Base-by-base conservation (phyloP, 2,329 filamentous ascomycete genomes). In the Penicillium sp. region DNA sequence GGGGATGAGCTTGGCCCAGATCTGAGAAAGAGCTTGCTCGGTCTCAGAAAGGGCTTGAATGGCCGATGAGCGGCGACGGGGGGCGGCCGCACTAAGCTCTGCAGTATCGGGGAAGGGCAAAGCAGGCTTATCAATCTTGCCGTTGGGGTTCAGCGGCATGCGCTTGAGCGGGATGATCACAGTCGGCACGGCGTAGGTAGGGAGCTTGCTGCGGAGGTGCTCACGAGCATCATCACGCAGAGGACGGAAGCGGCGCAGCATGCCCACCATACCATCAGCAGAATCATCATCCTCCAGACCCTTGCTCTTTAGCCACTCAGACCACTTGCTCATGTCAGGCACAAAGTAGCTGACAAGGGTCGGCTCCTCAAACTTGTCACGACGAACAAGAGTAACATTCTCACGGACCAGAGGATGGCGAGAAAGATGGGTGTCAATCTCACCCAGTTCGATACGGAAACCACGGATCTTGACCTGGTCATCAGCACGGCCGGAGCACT, bases 401-500 rank as follows among this genome's bases (percentile, higher is more conserved):
- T 97, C 92, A 35, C 89, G 80, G 23, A 97, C 81, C 23, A 95
- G 72, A 0, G 81, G 83, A 70, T 88, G 82, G 39, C 83, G 80
- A 46, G 83, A 87, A 41, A 96, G 74, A 67, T 95, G 86, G 37
- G 79, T 87, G 69, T 97, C 91, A 58, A 97, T 96, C 59, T 97
- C 93, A 55, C 86, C 87, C 40, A 97, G 83, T 72, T 98, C 93
- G 59, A 98, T 95, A 53, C 92, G 81, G 78, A 96, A 97, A 1
- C 92, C 92, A 52, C 93, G 86, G 57, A 97, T 92, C 77, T 97
- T 98, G 74, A 96, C 88, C 67, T 97, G 92, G 58, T 86, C 81
- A 64, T 97, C 92, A 23, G 83, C 84, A 50, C 93, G 80, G 20
- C 92, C 92, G 8, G 87, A 85, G 64, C 84, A 88, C 63, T 87